Conservation (phyloP, 305 asterid species). For the Fraxinus latifolia region DNA sequence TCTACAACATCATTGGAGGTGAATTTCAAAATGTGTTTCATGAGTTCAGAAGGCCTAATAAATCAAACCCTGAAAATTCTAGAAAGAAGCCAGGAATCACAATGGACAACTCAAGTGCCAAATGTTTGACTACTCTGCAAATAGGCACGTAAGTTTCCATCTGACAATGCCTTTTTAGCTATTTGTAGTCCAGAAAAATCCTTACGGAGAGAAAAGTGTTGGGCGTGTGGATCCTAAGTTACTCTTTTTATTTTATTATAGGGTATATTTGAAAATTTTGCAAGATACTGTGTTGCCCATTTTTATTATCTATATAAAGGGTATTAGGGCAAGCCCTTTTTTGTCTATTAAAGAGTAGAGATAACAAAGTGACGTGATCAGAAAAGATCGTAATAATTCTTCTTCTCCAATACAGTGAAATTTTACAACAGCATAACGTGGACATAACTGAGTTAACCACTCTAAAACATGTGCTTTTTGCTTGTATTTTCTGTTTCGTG, state of each 20-base stretch:
- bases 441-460: not conserved
- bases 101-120: not conserved
- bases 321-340: not conserved
- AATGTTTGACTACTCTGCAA: conserved; percentile 6
- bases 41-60: not conserved
- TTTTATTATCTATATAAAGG: not conserved
- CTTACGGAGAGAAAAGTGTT: not conserved
- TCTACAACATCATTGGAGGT: not conserved
- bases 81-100: not conserved
- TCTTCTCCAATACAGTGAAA: not conserved
- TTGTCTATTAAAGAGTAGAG: not conserved
- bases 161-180: not conserved
- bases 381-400: not conserved
- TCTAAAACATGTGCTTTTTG: not conserved
- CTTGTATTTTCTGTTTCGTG: not conserved
- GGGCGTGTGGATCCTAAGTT: not conserved
- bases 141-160: not conserved
- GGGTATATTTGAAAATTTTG: not conserved
- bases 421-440: not conserved
- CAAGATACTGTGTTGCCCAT: not conserved
- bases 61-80: conserved; percentile 7
- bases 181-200: not conserved
- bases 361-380: not conserved
- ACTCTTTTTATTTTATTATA: not conserved
- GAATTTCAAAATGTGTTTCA: not conserved